A percentile compares a stretch with the other conserved stretches of the same genome.
Conservation (phyloP, 2,329 filamentous ascomycete species). For the Colletotrichum euphorbiae region DNA sequence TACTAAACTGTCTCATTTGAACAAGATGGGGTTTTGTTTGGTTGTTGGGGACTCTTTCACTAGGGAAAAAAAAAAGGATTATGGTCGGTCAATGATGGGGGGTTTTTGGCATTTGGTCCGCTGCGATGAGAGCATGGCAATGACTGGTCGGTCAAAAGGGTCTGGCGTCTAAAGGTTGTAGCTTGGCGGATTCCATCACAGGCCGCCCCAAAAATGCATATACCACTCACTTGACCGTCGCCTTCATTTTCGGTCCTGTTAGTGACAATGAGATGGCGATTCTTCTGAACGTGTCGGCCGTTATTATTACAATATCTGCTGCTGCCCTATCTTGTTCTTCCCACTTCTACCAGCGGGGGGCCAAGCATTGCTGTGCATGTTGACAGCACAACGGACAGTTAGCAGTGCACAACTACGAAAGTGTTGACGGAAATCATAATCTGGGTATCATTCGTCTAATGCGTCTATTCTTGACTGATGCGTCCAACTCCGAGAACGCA, state of each 20-base stretch:
- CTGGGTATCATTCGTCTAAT: constrained; percentile 55
- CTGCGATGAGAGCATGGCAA: constrained; percentile 39
- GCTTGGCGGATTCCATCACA: constrained; percentile 60
- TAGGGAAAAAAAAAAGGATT: constrained; percentile 29
- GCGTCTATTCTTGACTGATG: constrained; percentile 66
- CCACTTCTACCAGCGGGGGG: too few species aligned
- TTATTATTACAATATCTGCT: too few species aligned
- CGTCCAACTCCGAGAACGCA: constrained; percentile 89
- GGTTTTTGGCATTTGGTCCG: constrained; percentile 39
- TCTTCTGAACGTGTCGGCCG: background rate
- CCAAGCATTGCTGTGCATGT: too few species aligned
- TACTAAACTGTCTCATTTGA: constrained; percentile 67
- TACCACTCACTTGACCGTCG: constrained; percentile 43
- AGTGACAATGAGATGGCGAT: background rate
- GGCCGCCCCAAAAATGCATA: constrained; percentile 53
- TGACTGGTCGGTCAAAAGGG: constrained; percentile 49
- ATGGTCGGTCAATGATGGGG: constrained; percentile 42
- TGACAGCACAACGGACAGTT: too few species aligned
- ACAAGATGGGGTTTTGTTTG: constrained; percentile 37
- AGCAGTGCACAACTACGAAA: background rate
- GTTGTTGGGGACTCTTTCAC: background rate
- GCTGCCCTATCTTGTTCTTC: too few species aligned
- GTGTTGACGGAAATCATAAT: background rate
- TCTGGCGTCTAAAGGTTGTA: constrained; percentile 63
- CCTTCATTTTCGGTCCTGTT: background rate